Conservation (phyloP, 257 asterid species). For the Fraxinus excelsior region DNA sequence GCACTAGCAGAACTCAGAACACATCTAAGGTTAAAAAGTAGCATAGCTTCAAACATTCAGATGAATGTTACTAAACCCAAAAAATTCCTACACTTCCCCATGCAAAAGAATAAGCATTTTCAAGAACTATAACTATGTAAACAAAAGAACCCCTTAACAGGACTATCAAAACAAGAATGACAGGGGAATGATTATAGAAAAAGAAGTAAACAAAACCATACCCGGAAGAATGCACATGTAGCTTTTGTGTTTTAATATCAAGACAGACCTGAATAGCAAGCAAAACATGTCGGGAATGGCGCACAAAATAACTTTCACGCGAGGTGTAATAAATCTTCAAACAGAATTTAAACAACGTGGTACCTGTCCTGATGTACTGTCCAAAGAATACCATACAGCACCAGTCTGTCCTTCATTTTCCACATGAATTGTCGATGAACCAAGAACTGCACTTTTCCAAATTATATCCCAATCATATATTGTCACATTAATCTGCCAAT, state of each 20-base stretch:
- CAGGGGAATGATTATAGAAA: not conserved
- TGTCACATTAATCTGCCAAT: slow-evolving; percentile 75
- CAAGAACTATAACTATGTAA: not conserved
- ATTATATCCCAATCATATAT: slow-evolving; percentile 87
- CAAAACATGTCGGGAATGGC: slow-evolving; percentile 11
- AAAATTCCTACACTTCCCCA: slow-evolving; percentile 1
- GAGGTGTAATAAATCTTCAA: not conserved
- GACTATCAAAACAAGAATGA: not conserved
- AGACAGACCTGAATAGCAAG: slow-evolving; percentile 74
- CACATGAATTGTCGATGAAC: slow-evolving; percentile 67
- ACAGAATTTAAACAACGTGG: slow-evolving; percentile 10
- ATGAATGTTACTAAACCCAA: not conserved
- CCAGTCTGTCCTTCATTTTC: slow-evolving; percentile 78
- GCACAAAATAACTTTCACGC: slow-evolving; percentile 12
- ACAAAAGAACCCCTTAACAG: not conserved
- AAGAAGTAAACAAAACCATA: slow-evolving; percentile 24
- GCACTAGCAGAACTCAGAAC: slow-evolving; percentile 7
- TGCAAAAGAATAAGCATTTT: slow-evolving; percentile 5
- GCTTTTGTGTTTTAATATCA: slow-evolving; percentile 65
- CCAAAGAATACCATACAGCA: slow-evolving; percentile 77
- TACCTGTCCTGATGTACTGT: slow-evolving; percentile 91
- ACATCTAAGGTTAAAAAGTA: slow-evolving; percentile 3
- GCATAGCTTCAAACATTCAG: slow-evolving; percentile 12
- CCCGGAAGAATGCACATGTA: slow-evolving; percentile 58
- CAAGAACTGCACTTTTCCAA: slow-evolving; percentile 91